phyloP scores from a whole-genome alignment of 805 yeast genomes.

The Myxozyma kluyveri region DNA sequence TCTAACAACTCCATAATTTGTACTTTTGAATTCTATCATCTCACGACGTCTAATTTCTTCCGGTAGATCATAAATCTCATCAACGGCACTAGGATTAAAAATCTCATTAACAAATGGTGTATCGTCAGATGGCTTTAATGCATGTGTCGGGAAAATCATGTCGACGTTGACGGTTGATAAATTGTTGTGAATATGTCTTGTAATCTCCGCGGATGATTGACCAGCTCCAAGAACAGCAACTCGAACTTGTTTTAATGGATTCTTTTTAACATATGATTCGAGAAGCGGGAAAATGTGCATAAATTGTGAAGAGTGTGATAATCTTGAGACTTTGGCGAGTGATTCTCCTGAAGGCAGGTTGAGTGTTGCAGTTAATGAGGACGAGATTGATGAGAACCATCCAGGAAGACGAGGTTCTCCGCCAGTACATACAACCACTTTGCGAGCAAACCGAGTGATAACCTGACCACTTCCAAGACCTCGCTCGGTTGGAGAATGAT shows the following conservation, averaged over 20 bases:
- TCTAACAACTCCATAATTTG: conserved; percentile 35
- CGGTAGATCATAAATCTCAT: conserved; percentile 21
- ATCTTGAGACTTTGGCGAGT: not conserved
- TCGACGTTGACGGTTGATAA: conserved; percentile 14
- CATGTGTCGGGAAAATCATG: conserved; percentile 27
- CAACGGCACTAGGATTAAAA: conserved; percentile 33
- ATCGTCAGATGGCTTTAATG: conserved; percentile 33
- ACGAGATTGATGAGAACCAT: conserved; percentile 16
- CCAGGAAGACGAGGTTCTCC: conserved; percentile 28
- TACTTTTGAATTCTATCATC: conserved; percentile 20
- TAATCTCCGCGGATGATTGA: conserved; percentile 35
- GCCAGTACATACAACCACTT: conserved; percentile 31
- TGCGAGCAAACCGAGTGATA: conserved; percentile 10
- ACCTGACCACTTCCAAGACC: not conserved
- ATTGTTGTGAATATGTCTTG: conserved; percentile 10
- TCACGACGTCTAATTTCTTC: conserved; percentile 4
- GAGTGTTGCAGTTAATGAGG: too few species aligned
- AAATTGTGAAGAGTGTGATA: conserved; percentile 28
- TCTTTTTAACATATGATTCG: not conserved
- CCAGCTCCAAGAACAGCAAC: conserved; percentile 33
- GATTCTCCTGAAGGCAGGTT: not conserved
- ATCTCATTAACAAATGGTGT: conserved; percentile 35
- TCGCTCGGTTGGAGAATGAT: not conserved
- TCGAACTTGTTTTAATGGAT: not conserved
- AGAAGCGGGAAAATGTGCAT: conserved; percentile 11